Evolutionary conservation across 2,329 filamentous ascomycete genomes (phyloP), one percentile per base, ranked within the genome.

Genomic region (Epichloe aotearoae): DNA sequence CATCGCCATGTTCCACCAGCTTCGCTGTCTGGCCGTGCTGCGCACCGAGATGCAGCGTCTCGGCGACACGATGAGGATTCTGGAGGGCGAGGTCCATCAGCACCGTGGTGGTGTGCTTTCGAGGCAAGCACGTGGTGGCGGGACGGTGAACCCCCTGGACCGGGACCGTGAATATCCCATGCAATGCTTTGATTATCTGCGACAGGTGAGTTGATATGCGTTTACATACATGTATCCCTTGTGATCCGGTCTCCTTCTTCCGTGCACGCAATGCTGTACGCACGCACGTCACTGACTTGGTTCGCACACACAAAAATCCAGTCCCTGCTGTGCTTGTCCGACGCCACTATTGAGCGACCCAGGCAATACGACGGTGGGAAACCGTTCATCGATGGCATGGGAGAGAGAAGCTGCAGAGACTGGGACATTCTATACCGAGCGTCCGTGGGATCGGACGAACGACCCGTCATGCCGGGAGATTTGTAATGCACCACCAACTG

Each of bases 1-100:
- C 4, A 34, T 53, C 8, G 46, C 49, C 39, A 53, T 53, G 52
- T 53, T 53, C 23, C 52, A 53, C 17, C 52, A 53, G 45, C 45
- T 53, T 17, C 52, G 40, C 15, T 53, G 52, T 34, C 26, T 53
- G 41, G 49, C 46, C 1, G 40, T 50, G 36, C 41, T 53, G 11
- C 36, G 52, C 10, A 19, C 34, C 2, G 52, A 50, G 30, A 45
- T 53, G 37, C 52, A 49, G 41, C 10, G 10, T 33, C 34, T 50
- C 15, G 34, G 36, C 3, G 40, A 41, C 14, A 15, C 15, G 5
- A 30, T 41, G 20, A 11, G 36, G 37, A 11, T 30, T 34, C 23
- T 48, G 46, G 23, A 41, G 37, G 10, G 30, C 23, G n/a, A 11
- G 23, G 26, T 30, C 26, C 26, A 30, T 30, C 2, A 10, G 26